A percentile compares a stretch with the other conserved stretches of the same genome.
Conservation (phyloP, 345 rosid species). For the Rhizophora apiculata region DNA sequence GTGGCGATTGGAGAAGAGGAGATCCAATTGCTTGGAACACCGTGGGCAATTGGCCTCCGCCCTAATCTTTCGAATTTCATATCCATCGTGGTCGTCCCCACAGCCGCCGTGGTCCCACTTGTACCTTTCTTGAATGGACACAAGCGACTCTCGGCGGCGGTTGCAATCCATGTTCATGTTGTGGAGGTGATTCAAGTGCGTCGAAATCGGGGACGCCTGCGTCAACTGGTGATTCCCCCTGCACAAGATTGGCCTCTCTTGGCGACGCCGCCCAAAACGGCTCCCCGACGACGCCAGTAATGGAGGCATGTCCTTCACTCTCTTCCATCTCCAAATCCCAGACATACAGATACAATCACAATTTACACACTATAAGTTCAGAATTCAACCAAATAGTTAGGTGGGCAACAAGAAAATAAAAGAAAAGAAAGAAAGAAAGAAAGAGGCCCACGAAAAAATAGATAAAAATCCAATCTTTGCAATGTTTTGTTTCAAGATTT, state of each 20-base stretch:
- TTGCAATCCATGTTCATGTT: slow-evolving; percentile 28
- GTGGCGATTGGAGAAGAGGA: slow-evolving; percentile 64
- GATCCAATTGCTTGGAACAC: slow-evolving; percentile 81
- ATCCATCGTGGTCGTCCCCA: background rate
- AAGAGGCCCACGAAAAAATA: too few species aligned
- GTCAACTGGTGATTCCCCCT: slow-evolving; percentile 12
- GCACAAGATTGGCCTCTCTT: slow-evolving; percentile 16
- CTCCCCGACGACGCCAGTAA: slow-evolving; percentile 19
- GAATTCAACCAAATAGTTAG: background rate
- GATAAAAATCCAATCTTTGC: too few species aligned
- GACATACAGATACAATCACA: slow-evolving; percentile 26
- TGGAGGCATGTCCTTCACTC: slow-evolving; percentile 34
- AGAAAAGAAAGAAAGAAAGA: background rate
- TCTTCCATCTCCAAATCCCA: slow-evolving; percentile 70
- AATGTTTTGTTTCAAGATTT: too few species aligned
- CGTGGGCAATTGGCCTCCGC: slow-evolving; percentile 95
- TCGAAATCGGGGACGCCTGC: slow-evolving; percentile 30
- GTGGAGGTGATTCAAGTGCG: slow-evolving; percentile 40
- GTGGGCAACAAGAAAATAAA: background rate
- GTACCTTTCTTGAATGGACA: slow-evolving; percentile 56
- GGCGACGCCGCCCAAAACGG: background rate
- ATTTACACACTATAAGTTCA: background rate
- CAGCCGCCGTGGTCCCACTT: slow-evolving; percentile 64
- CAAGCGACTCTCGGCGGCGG: slow-evolving; percentile 42
- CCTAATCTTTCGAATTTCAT: slow-evolving; percentile 52